Base-by-base conservation (phyloP, 1,284 basidiomycete genomes). In the Cutaneotrichosporon dermatis region DNA sequence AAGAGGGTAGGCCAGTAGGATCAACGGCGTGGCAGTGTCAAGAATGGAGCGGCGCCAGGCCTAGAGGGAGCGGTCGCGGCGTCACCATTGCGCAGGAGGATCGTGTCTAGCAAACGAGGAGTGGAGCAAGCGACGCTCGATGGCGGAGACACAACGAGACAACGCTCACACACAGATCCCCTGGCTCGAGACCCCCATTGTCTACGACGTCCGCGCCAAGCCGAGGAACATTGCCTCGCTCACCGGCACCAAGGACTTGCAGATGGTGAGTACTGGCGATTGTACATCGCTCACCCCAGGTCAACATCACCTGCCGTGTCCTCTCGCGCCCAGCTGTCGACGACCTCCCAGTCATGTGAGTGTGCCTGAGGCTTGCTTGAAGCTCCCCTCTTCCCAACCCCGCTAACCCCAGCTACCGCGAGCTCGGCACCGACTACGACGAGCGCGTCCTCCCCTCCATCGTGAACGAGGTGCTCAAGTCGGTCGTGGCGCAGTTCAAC, bases 271-370 rank as follows among this genome's bases (percentile, higher is more conserved):
- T 25, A 10, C 25, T 9, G n/a, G 15, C 44, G 25, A n/a, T 25
- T 25, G 25, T 46, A 13, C 16, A 5, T n/a, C 10, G 25, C n/a
- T 33, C 15, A 25, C 25, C 8, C 15, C 44, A 46, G 44, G 73
- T 99, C 71, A 97, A 97, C 81, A 97, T 99, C 74, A 99, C 95
- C 57, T 96, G 93, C 79, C 93, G 96, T 88, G 96, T 99, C 8
- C 85, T 99, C 34, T 97, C 94, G 41, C 84, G 92, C 66, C 96
- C 96, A 8, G 85, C 85, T 36, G 83, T 87, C 35, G 81, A 85
- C 54, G 83, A 87, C 9, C 81, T 99, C 16, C 90, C 96, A 13
- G 86, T 84, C 43, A 98, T 99, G 73, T 62, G 58, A 63, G 55
- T 58, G 37, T 25, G 25, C 25, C 25, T 25, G 25, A 25, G 25